phyloP scores from a whole-genome alignment of 306 rosid genomes.

The Oxytropis ochrocephala region DNA sequence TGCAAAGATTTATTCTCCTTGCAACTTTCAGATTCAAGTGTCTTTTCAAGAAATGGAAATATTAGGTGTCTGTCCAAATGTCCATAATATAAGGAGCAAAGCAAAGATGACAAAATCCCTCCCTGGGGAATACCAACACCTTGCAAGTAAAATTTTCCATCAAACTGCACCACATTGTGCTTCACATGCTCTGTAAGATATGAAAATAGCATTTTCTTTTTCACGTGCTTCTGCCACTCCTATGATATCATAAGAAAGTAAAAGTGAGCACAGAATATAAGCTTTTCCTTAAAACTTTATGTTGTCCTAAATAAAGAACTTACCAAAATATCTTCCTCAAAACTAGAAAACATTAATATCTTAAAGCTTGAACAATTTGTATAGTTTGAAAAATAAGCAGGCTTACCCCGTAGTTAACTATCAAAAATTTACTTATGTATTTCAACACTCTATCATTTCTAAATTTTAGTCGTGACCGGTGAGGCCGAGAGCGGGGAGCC shows the following conservation, averaged over 20 bases:
- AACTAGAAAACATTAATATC: neutral
- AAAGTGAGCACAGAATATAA: neutral
- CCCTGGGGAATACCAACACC: conserved; percentile 86
- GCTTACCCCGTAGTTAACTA: neutral
- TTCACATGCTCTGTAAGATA: conserved; percentile 58
- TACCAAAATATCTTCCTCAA: neutral
- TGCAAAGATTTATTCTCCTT: conserved; percentile 20
- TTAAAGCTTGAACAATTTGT: neutral
- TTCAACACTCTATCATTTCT: too few species aligned
- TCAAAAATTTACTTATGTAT: too few species aligned
- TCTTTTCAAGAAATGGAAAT: conserved; percentile 59
- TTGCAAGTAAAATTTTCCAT: conserved; percentile 70
- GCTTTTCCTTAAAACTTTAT: neutral
- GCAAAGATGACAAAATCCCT: conserved; percentile 79
- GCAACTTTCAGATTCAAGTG: conserved; percentile 28
- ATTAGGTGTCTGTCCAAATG: conserved; percentile 66
- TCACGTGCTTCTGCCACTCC: conserved; percentile 40
- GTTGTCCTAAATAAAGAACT: neutral
- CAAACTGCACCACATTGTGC: conserved; percentile 65
- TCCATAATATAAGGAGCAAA: conserved; percentile 74
- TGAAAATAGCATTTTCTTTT: conserved; percentile 34
- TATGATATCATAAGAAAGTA: conserved; percentile 23
- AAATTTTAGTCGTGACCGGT: too few species aligned
- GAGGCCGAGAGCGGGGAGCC: too few species aligned
- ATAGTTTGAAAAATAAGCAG: neutral